These are phyloP conservation scores for Tolypocladium pustulatum DNA, from an alignment of 2,329 filamentous ascomycete species.

Conservation along the genomic window DNA sequence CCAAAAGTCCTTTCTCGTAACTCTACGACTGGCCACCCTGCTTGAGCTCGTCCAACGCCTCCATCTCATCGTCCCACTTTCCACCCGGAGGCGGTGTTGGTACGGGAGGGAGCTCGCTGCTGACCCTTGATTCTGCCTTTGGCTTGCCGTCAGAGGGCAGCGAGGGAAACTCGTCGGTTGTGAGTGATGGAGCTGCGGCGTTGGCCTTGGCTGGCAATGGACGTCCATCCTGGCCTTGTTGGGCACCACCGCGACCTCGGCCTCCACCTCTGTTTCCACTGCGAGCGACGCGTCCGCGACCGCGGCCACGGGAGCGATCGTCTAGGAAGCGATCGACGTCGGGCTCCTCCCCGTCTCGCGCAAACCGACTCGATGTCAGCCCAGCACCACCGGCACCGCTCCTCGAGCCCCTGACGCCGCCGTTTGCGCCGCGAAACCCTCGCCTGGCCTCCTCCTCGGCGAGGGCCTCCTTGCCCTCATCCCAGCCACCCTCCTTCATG, in stretches of 20 bases:
- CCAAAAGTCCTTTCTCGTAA: not conserved
- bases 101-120: not conserved
- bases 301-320: constrained; percentile 20
- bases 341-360: constrained; percentile 21
- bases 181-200: constrained; percentile 11
- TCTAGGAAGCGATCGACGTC: constrained; percentile 26
- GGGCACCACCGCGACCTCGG: constrained; percentile 16
- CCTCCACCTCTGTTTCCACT: constrained; percentile 24
- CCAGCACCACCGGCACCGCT: constrained; percentile 14
- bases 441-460: constrained; percentile 28
- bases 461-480: constrained; percentile 42
- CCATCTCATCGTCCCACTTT: constrained; percentile 51
- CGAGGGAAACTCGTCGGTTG: constrained; percentile 24
- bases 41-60: constrained; percentile 32
- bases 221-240: constrained; percentile 6
- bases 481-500: constrained; percentile 44
- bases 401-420: constrained; percentile 27
- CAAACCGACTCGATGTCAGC: constrained; percentile 32
- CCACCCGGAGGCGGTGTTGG: constrained; percentile 22
- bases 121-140: constrained; percentile 9
- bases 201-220: constrained; percentile 4
- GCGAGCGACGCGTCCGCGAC: constrained; percentile 19
- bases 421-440: constrained; percentile 31
- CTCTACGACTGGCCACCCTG: constrained; percentile 3
- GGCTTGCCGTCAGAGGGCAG: constrained; percentile 17